Base-by-base conservation (phyloP, 129 eudicot species). In the Silybum marianum region DNA sequence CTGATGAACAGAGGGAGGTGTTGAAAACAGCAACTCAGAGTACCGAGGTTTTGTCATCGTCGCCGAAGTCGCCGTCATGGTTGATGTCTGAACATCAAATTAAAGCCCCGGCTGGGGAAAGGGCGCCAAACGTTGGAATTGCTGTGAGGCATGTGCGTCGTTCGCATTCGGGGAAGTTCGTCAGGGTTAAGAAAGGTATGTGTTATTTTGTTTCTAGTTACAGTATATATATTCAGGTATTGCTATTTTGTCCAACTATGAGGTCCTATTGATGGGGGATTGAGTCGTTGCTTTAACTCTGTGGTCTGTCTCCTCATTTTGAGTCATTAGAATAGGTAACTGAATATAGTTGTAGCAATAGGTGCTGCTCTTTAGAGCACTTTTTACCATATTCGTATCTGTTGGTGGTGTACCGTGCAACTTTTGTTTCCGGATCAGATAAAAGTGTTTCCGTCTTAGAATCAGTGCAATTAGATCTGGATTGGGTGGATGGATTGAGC, bases 1-100 rank as follows among this genome's bases (percentile, higher is more conserved):
- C 97, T 13, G 91, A 92, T 83, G 91, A 84, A 79, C 97, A 92
- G 82, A 88, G 97, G 89, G 91, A 92, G 83, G 88, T 75, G 82
- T 25, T 92, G 86, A 90, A 85, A 68, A 77, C 84, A 14, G 97
- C 95, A 26, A 71, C 90, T 67, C 80, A 84, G 88, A 92, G 79
- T 54, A 88, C 82, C 26, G 95, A 87, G 82, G 83, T 84, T 58
- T 77, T 89, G 87, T 86, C 94, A 2, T 88, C 95, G 19, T 90
- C 95, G 7, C 92, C 95, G 12, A 90, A 86, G 69, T 83, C 91
- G 69, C 87, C 94, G 73, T 70, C 90, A 7, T 89, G 80, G 39
- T 46, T 86, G 72, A 79, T 82, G 77, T 26, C 90, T 28, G 92
- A 92, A 24, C 87, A 90, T 67, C 88, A 78, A 19, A 77, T 85